Evolutionary conservation across 2,329 filamentous ascomycete genomes (phyloP).

Genomic region (Penicillium paneum): DNA sequence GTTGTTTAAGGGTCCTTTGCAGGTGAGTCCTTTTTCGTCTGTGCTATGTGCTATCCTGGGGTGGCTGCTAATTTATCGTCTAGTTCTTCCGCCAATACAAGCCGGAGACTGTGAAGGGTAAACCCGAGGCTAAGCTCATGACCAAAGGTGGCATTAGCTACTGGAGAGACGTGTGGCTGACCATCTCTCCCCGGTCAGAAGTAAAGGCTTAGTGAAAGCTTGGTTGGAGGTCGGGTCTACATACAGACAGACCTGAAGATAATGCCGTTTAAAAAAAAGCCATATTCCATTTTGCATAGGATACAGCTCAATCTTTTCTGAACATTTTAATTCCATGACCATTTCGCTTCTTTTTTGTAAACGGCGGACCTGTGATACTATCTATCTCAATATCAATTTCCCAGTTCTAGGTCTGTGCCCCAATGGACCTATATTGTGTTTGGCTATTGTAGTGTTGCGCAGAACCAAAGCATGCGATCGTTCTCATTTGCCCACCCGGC

Average conservation of each 20-base stretch:
- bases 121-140: slow-evolving; percentile 28
- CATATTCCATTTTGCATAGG: not conserved
- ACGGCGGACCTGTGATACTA: no score
- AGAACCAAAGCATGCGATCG: no score
- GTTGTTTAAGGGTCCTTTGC: slow-evolving; percentile 46
- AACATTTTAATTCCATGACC: not conserved
- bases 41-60: not conserved
- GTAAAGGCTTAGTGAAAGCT: slow-evolving; percentile 10
- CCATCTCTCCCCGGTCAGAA: slow-evolving; percentile 26
- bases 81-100: slow-evolving; percentile 35
- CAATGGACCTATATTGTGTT: no score
- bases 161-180: slow-evolving; percentile 35
- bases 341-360: not conserved
- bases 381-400: no score
- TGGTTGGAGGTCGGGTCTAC: not conserved
- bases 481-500: no score
- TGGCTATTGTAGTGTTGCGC: no score
- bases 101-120: slow-evolving; percentile 20
- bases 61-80: slow-evolving; percentile 2
- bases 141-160: slow-evolving; percentile 36
- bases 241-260: not conserved
- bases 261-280: not conserved
- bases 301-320: not conserved
- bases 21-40: slow-evolving; percentile 20
- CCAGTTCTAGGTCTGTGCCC: no score